Base-by-base conservation (phyloP, 768 basidiomycete species). In the Suillus luteus region DNA sequence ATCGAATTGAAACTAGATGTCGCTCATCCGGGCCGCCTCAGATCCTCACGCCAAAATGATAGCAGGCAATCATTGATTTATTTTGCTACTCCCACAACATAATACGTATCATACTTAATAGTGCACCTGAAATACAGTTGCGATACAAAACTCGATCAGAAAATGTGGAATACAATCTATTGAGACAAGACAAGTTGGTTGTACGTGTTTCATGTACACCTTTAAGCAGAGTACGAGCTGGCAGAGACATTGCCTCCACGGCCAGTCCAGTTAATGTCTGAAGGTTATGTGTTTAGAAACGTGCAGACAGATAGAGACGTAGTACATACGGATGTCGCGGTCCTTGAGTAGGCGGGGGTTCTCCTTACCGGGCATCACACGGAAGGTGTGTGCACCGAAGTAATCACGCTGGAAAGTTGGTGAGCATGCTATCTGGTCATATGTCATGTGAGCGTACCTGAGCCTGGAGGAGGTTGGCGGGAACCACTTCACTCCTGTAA, bases 331-430 rank as follows among this genome's bases (percentile, higher is more conserved):
- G 76, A 98, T 95, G 75, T 96, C 93, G 78, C 92, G 80, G 74
- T 86, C 90, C 64, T 85, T 71, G 79, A 87, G 86, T 79, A 96
- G 88, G 73, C 80, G 88, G 58, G 83, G 83, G 77, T 93, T 96
- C 80, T 95, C 95, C 80, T 92, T 91, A 61, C 96, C 95, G 62
- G 95, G 90, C 43, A 94, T 82, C 64, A 98, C 95, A 61, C 88
- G 86, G 93, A 97, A 99, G 62, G 96, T 98, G 83, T 98, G 96
- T 51, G 96, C 93, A 78, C 97, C 96, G 77, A 99, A 99, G 86
- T 96, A 99, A 75, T 99, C 96, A 76, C 96, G 94, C 89, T 91
- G 62, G 35, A 52, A 64, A 9, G 48, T 55, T 63, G 55, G n/a
- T 66, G 43, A 22, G 24, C 48, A 70, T 27, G 60, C 55, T 48